Conservation (phyloP, 2,329 filamentous ascomycete species). For the Elsinoe necatrix region DNA sequence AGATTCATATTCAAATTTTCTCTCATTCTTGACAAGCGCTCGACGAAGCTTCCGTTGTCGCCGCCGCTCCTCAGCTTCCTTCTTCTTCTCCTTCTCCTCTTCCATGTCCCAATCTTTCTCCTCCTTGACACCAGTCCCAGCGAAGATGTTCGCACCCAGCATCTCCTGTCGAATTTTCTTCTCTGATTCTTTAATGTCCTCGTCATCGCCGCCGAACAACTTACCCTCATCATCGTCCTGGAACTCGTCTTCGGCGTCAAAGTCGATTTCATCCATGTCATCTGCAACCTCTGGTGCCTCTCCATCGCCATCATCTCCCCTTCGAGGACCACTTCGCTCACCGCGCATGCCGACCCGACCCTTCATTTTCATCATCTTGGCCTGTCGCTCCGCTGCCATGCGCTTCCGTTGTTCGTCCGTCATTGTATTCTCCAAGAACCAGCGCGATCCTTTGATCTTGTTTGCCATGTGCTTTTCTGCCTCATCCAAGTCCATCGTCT, state of each 20-base stretch:
- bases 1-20: slow-evolving; percentile 76
- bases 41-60: slow-evolving; percentile 72
- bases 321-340: slow-evolving; percentile 20
- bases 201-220: slow-evolving; percentile 73
- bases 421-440: slow-evolving; percentile 60
- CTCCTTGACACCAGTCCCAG: slow-evolving; percentile 41
- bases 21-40: slow-evolving; percentile 73
- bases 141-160: slow-evolving; percentile 79
- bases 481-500: slow-evolving; percentile 71
- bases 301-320: slow-evolving; percentile 36
- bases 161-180: slow-evolving; percentile 66
- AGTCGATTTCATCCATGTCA: slow-evolving; percentile 59
- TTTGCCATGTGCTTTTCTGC: slow-evolving; percentile 76
- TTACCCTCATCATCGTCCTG: slow-evolving; percentile 80
- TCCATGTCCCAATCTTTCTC: slow-evolving; percentile 53
- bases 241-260: slow-evolving; percentile 61
- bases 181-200: slow-evolving; percentile 55
- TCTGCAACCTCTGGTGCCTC: slow-evolving; percentile 39
- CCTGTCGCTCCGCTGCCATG: slow-evolving; percentile 19
- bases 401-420: slow-evolving; percentile 22
- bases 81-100: slow-evolving; percentile 57
- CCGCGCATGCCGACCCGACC: slow-evolving; percentile 35
- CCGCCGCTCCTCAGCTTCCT: slow-evolving; percentile 59
- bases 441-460: slow-evolving; percentile 67
- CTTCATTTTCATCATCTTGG: slow-evolving; percentile 54